A percentile compares a stretch with the other conserved stretches of the same genome.
Conservation (phyloP, 108 stramenopile species). For the Nitzschia palea region DNA sequence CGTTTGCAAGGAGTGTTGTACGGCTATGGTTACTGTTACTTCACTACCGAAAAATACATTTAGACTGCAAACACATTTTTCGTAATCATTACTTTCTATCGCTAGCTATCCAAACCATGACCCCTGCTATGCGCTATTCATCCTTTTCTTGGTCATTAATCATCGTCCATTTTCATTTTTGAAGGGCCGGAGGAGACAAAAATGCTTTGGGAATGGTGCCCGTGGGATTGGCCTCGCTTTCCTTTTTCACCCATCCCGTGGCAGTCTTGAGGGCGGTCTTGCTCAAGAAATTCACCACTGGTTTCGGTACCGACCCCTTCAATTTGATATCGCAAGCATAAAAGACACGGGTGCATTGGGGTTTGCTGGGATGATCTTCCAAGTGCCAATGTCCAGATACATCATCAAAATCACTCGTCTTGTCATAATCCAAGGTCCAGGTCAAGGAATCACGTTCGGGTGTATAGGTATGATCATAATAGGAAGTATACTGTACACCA, state of each 20-base stretch:
- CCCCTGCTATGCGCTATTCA: too few relatives aligned
- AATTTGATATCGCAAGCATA: constrained; percentile 76
- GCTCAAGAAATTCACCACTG: constrained; percentile 64
- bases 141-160: too few relatives aligned
- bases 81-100: too few relatives aligned
- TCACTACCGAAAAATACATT: too few relatives aligned
- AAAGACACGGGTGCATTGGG: constrained; percentile 59
- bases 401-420: constrained; percentile 74
- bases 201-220: constrained; percentile 20
- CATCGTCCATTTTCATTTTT: background rate
- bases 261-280: constrained; percentile 69
- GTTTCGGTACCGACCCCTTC: constrained; percentile 49
- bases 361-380: constrained; percentile 51
- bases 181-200: background rate
- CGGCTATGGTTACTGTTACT: too few relatives aligned
- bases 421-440: constrained; percentile 78
- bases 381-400: constrained; percentile 77
- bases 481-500: constrained; percentile 54
- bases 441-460: constrained; percentile 47
- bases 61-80: too few relatives aligned
- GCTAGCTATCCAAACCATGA: too few relatives aligned
- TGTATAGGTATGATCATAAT: constrained; percentile 57
- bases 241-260: constrained; percentile 74
- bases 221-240: constrained; percentile 56
- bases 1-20: too few relatives aligned